These are phyloP conservation scores for Stenogyne calaminthoides DNA, from an alignment of 305 asterid genomes.

Conservation along the genomic window DNA sequence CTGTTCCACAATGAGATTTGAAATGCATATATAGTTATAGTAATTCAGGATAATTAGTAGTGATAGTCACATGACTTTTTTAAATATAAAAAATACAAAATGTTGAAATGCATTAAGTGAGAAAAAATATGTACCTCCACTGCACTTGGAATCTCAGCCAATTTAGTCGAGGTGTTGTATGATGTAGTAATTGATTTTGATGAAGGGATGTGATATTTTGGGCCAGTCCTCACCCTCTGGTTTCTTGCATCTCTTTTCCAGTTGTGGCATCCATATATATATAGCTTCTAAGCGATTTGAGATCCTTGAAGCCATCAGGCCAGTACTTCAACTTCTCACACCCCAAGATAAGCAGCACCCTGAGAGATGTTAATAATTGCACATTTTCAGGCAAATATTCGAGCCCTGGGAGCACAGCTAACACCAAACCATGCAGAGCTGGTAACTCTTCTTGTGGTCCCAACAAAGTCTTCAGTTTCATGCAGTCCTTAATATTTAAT, in stretches of 20 bases:
- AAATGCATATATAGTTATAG: no score
- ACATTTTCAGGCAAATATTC: constrained; percentile 1
- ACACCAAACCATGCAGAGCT: constrained; percentile 1
- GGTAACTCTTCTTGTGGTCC: background rate
- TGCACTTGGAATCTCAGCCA: background rate
- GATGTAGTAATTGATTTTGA: background rate
- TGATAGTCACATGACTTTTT: no score
- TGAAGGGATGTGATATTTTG: background rate
- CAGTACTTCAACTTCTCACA: background rate
- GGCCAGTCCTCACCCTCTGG: background rate
- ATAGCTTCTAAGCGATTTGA: background rate
- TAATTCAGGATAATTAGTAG: no score
- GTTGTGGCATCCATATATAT: background rate
- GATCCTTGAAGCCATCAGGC: background rate
- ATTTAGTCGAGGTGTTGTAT: background rate
- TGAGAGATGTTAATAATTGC: background rate
- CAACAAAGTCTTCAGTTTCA: constrained; percentile 26
- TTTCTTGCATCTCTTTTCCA: background rate
- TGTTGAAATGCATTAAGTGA: background rate
- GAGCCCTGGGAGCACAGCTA: background rate
- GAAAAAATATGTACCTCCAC: background rate
- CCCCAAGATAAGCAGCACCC: background rate
- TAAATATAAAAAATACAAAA: background rate
- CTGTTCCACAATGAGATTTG: no score
- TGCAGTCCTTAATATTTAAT: background rate